These are phyloP conservation scores for Lasiodiplodia gonubiensis DNA, from an alignment of 2,329 filamentous ascomycete genomes.

Conservation along the genomic window DNA sequence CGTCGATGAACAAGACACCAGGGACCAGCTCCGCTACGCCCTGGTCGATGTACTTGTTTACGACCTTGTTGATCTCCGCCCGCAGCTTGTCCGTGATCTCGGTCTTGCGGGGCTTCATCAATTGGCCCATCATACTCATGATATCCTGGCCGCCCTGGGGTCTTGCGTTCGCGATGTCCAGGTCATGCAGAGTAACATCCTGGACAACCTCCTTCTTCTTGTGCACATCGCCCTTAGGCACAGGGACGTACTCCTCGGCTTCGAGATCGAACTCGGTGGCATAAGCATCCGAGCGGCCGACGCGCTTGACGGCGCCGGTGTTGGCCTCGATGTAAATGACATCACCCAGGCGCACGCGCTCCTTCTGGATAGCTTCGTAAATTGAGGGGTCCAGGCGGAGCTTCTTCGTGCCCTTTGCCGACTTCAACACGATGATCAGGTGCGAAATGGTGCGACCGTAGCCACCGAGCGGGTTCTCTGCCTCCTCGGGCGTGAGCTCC, in stretches of 20 bases:
- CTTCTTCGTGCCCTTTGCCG: constrained; percentile 96
- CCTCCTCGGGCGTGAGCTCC: constrained; percentile 95
- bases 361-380: constrained; percentile 99
- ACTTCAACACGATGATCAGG: constrained; percentile 91
- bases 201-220: constrained; percentile 99
- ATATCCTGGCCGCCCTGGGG: constrained; percentile 98
- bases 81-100: constrained; percentile 98
- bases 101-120: constrained; percentile 99
- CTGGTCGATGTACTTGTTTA: constrained; percentile 98
- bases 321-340: constrained; percentile 99
- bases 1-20: constrained; percentile 97
- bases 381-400: constrained; percentile 95
- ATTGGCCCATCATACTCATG: constrained; percentile 99
- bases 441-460: constrained; percentile 98
- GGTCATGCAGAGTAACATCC: constrained; percentile 94
- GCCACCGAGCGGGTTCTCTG: constrained; percentile 94
- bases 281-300: constrained; percentile 94
- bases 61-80: constrained; percentile 97
- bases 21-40: constrained; percentile 98
- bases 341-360: constrained; percentile 92
- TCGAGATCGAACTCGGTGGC: constrained; percentile 98
- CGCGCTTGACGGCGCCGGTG: constrained; percentile 95
- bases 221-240: constrained; percentile 98
- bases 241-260: constrained; percentile 97
- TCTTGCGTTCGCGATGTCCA: constrained; percentile 93